Evolutionary conservation across 345 rosid species (phyloP).

Genomic region (Psidium guajava): DNA sequence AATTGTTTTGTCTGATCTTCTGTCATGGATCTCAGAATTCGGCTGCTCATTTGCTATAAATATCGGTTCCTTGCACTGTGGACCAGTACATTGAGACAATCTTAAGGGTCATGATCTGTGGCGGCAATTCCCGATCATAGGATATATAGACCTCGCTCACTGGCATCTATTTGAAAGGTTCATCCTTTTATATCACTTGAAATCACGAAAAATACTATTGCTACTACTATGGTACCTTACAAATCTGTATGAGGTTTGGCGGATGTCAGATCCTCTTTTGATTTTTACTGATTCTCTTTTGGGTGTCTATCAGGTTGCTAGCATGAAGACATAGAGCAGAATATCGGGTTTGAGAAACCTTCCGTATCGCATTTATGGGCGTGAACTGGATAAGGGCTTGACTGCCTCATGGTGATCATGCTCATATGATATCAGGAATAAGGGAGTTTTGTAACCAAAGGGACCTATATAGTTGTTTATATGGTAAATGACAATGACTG

Average conservation of each 20-base stretch:
- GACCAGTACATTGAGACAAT: too few species aligned
- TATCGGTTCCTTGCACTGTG: background rate
- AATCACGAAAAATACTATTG: background rate
- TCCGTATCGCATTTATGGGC: background rate
- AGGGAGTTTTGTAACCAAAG: background rate
- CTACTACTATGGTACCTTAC: background rate
- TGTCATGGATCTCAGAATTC: background rate
- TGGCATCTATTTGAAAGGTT: background rate
- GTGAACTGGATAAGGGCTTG: background rate
- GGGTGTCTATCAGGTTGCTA: background rate
- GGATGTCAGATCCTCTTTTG: background rate
- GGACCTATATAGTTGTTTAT: background rate
- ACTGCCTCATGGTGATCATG: background rate
- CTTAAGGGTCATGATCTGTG: background rate
- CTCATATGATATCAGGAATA: background rate
- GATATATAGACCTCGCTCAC: too few species aligned
- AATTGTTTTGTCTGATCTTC: background rate
- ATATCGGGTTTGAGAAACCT: background rate
- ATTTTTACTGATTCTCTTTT: background rate
- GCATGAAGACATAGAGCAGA: background rate
- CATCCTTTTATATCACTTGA: background rate
- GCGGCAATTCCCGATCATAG: too few species aligned
- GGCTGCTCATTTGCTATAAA: background rate
- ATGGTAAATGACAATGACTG: slow-evolving; percentile 8
- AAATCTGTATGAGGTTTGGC: background rate